Base-by-base conservation (phyloP, 163 green algal species). In the Chlorella variabilis region DNA sequence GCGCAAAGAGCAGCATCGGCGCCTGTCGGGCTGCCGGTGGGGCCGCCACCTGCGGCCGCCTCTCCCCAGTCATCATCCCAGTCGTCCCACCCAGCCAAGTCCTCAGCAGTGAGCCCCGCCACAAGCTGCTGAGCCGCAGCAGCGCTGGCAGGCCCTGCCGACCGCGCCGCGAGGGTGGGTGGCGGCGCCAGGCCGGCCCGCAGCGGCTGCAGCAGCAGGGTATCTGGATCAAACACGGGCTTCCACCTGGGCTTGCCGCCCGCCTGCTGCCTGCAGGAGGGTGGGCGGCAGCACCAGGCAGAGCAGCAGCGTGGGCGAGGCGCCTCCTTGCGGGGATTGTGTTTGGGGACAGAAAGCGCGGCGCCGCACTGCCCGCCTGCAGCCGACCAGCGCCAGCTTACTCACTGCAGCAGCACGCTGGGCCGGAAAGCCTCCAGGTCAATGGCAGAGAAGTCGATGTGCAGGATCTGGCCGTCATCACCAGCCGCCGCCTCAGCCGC, bases 41-140 rank as follows among this genome's bases (percentile, higher is more conserved):
- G n/a, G n/a, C n/a, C n/a, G n/a, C n/a, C n/a, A n/a, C 20, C 1
- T 31, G 41, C 45, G 45, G 38, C 48, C 68, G 71, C 21, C 31
- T 4, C 15, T 36, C 34, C 34, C n/a, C 42, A 3, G 4, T 29
- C 68, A 39, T 36, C 21, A 13, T 17, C 33, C 71, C 71, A 78
- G 29, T 81, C 29, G 31, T 81, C 75, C 75, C 75, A 81, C 2
- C 23, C 75, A 2, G 11, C 75, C 59, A 81, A 42, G 20, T 81
- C 75, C 27, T 45, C 58, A 4, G 75, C 75, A 20, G 75, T 73
- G n/a, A 81, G 42, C 23, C 75, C 75, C 8, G 29, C 38, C 20
- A 81, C 4, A 2, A 75, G 68, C 39, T 81, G 29, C 5, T 29
- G 38, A 21, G 41, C 75, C 4, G 75, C 75, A 29, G 54, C 73